Percentiles rank a stretch among this genome's conserved stretches.
Evolutionary conservation across 148 eudicot genomes (phyloP).

Genomic region (Nepenthes gracilis): DNA sequence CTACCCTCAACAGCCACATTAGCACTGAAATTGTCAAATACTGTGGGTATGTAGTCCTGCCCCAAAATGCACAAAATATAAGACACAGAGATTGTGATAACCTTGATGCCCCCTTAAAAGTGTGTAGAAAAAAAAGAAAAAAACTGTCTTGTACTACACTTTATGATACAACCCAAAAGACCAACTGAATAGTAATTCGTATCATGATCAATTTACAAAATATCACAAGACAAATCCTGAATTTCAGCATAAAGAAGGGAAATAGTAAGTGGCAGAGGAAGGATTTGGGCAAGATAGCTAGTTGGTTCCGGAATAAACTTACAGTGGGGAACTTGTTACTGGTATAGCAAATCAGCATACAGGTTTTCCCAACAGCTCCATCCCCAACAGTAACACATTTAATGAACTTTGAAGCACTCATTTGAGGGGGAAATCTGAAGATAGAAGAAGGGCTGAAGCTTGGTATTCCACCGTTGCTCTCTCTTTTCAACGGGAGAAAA

Average conservation of each 20-base stretch:
- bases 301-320: constrained; percentile 14
- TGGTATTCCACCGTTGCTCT: too few species aligned
- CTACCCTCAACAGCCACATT: constrained; percentile 79
- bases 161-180: background rate
- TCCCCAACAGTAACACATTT: constrained; percentile 99
- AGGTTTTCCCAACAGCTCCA: constrained; percentile 98
- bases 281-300: background rate
- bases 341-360: constrained; percentile 96
- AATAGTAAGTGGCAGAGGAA: background rate
- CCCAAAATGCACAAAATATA: background rate
- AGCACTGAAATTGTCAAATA: constrained; percentile 78
- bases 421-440: constrained; percentile 1
- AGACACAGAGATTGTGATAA: background rate
- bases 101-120: background rate
- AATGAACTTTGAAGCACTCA: constrained; percentile 93
- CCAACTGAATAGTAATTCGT: background rate
- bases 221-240: constrained; percentile 7
- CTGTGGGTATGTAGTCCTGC: constrained; percentile 77
- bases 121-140: too few species aligned
- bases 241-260: background rate
- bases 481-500: background rate
- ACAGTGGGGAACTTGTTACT: constrained; percentile 98
- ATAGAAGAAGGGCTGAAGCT: too few species aligned
- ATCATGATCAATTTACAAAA: constrained; percentile 3
- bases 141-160: too few species aligned